These are phyloP conservation scores for Russula foetens DNA, from an alignment of 768 basidiomycete species.

Conservation along the genomic window DNA sequence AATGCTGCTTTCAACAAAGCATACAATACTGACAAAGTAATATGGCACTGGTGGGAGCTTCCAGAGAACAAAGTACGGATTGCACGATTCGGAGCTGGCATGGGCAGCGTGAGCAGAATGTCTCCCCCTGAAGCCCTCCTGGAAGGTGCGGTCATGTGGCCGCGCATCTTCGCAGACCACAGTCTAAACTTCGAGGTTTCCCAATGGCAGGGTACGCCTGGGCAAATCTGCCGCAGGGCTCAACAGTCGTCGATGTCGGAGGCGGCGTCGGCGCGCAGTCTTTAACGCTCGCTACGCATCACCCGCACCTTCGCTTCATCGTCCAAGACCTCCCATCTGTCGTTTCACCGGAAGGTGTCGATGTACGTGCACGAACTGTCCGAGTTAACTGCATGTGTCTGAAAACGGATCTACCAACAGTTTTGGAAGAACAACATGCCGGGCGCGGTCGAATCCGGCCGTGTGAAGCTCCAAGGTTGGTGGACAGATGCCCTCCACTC, in stretches of 20 bases:
- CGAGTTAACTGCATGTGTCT: not conserved
- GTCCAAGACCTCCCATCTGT: slow-evolving; percentile 28
- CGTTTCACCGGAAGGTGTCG: slow-evolving; percentile 22
- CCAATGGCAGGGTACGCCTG: slow-evolving; percentile 26
- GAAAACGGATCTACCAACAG: not conserved
- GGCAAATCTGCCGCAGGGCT: slow-evolving; percentile 18
- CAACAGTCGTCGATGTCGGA: slow-evolving; percentile 30
- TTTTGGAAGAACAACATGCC: slow-evolving; percentile 24
- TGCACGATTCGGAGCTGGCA: slow-evolving; percentile 3
- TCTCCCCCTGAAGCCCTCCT: not conserved
- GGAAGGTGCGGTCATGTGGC: not conserved
- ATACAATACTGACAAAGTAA: not conserved
- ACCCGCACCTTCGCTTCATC: slow-evolving; percentile 24
- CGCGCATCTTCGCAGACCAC: not conserved
- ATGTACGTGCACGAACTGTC: slow-evolving; percentile 3
- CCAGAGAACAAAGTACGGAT: slow-evolving; percentile 2
- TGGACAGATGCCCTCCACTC: no score
- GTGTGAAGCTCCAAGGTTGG: slow-evolving; percentile 23
- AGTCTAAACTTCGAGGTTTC: slow-evolving; percentile 1
- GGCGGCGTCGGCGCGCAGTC: slow-evolving; percentile 26
- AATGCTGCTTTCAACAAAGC: slow-evolving; percentile 8
- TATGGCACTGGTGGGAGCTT: not conserved
- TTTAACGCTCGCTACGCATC: slow-evolving; percentile 20
- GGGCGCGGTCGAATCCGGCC: slow-evolving; percentile 19
- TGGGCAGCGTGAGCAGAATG: slow-evolving; percentile 8